Evolutionary conservation across 495 filamentous ascomycete species (phyloP), one percentile per base, ranked within the genome.

Genomic region (Acidomyces sp.): DNA sequence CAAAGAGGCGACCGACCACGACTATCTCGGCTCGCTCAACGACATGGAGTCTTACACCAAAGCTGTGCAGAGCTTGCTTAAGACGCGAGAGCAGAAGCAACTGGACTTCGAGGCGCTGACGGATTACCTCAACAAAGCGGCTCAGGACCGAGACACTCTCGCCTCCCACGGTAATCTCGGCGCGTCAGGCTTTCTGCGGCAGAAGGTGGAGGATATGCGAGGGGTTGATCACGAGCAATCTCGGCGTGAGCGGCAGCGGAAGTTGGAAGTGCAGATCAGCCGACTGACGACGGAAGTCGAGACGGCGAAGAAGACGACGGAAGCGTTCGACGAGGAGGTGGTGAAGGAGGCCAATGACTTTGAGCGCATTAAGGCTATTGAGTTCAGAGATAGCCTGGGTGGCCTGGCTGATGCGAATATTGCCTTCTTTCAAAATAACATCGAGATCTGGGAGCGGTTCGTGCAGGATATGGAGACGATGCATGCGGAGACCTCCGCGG

Each of bases 171-270:
- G 72, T 48, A 60, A 64, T 19, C 62, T 76, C 4, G 72, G 72
- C 30, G 71, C 88, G 0, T 78, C 82, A 13, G 82, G 82, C n/a
- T 96, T 94, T 65, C 74, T 97, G 46, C 80, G 87, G 24, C 77
- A 75, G 43, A 97, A 96, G 62, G 80, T 97, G 61, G 90, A 97
- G 57, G 90, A 97, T 56, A 85, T 94, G 55, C 77, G 90, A 11
- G 92, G 90, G 10, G 87, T 97, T 4, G 90, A 97, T 58, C 90
- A 97, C 56, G 90, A 96, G 59, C 83, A 88, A 54, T 74, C 76
- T 11, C 80, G 85, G 1, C 74, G 84, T 3, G 87, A 97, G 47
- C 73, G 87, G 17, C 68, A 85, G 25, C 72, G 90, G 12, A 93
- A 88, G 63, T 69, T 95, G 4, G 90, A 96, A 62, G 68, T 95